Percentiles rank a stretch among this genome's conserved stretches.
Conservation (phyloP, 805 yeast species). For the Saccharomycopsis javanensis region DNA sequence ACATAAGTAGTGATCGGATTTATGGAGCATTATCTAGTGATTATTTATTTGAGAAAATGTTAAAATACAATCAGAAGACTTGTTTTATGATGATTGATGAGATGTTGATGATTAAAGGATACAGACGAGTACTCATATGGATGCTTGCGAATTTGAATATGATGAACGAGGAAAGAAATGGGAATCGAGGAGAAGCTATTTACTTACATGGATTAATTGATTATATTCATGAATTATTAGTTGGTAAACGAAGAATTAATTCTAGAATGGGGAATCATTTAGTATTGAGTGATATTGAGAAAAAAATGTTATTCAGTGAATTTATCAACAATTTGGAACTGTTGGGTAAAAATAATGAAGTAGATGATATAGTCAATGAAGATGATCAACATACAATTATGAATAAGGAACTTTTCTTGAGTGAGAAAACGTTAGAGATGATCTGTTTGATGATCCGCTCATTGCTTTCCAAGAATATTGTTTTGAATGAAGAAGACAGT, state of each 20-base stretch:
- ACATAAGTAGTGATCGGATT: slow-evolving; percentile 1
- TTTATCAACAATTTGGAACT: slow-evolving; percentile 47
- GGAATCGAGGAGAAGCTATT: background rate
- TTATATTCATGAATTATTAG: slow-evolving; percentile 51
- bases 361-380: background rate
- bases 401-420: background rate
- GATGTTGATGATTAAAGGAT: slow-evolving; percentile 56
- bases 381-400: background rate
- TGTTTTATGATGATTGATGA: slow-evolving; percentile 57
- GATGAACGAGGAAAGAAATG: background rate
- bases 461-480: slow-evolving; percentile 36
- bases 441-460: slow-evolving; percentile 56
- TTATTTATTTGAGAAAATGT: slow-evolving; percentile 39
- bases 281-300: slow-evolving; percentile 47
- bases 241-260: slow-evolving; percentile 42
- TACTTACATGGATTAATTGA: slow-evolving; percentile 43
- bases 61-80: slow-evolving; percentile 42
- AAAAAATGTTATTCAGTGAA: slow-evolving; percentile 60
- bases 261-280: slow-evolving; percentile 46
- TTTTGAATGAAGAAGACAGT: slow-evolving; percentile 40
- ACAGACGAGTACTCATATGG: slow-evolving; percentile 57
- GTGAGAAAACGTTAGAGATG: slow-evolving; percentile 33
- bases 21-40: background rate
- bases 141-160: slow-evolving; percentile 53
- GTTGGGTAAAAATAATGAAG: slow-evolving; percentile 27